Conservation (phyloP, 495 filamentous ascomycete genomes). For the Hypoxylon trugodes region DNA sequence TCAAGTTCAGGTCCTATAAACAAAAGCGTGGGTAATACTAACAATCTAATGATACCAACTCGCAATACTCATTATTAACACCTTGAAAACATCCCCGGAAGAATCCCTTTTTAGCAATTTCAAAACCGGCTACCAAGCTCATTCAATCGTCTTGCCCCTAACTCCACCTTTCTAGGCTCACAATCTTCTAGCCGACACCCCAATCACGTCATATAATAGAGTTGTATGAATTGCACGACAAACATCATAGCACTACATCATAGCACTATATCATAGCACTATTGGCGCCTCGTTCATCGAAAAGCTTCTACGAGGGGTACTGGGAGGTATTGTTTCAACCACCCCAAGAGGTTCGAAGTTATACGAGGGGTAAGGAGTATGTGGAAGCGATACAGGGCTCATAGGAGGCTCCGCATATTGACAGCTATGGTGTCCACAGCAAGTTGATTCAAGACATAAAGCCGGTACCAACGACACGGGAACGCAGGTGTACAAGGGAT, state of each 20-base stretch:
- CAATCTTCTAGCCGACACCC: background rate
- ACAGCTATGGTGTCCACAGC: constrained; percentile 18
- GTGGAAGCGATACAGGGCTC: constrained; percentile 13
- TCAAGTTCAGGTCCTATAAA: constrained; percentile 13
- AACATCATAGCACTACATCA: too few relatives aligned
- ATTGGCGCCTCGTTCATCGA: constrained; percentile 18
- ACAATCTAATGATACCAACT: constrained; percentile 28
- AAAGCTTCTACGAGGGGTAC: constrained; percentile 27
- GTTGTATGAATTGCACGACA: too few relatives aligned
- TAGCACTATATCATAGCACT: constrained; percentile 4
- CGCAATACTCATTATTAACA: background rate
- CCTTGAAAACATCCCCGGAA: constrained; percentile 16
- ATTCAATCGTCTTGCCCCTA: background rate
- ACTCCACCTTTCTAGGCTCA: background rate
- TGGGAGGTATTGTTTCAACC: constrained; percentile 9
- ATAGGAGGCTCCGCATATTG: constrained; percentile 19
- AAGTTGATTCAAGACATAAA: constrained; percentile 24
- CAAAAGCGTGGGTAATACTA: constrained; percentile 14
- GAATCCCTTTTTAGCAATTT: background rate
- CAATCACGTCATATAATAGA: too few relatives aligned
- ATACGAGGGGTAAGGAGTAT: background rate
- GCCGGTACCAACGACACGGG: constrained; percentile 30
- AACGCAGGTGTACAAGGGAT: constrained; percentile 25
- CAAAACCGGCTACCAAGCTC: background rate
- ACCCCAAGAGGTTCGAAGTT: constrained; percentile 10